A percentile compares a stretch with the other conserved stretches of the same genome.
These are phyloP conservation scores for Penicillium pancosmium DNA, from an alignment of 495 filamentous ascomycete genomes.

Conservation along the genomic window DNA sequence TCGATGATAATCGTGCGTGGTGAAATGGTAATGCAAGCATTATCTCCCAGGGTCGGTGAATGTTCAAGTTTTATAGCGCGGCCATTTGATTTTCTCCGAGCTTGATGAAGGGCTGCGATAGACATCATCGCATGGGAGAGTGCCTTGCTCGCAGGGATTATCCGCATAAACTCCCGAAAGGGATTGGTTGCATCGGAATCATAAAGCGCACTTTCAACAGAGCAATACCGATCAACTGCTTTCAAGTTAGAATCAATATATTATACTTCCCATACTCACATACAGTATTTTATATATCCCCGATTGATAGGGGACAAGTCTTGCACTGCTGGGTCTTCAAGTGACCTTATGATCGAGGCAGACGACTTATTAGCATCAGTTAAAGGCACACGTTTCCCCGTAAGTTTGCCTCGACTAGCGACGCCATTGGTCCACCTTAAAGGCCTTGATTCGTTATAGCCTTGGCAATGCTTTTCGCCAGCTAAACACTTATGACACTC, in stretches of 20 bases:
- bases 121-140: conserved; percentile 22
- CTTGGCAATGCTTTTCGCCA: conserved; percentile 12
- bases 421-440: conserved; percentile 26
- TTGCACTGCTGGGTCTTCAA: conserved; percentile 19
- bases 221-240: conserved; percentile 23
- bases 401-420: conserved; percentile 25
- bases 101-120: conserved; percentile 22
- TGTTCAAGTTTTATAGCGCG: neutral
- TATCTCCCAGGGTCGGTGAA: neutral
- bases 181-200: conserved; percentile 13
- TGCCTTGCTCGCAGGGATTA: conserved; percentile 21
- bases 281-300: conserved; percentile 22
- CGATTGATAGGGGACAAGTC: conserved; percentile 14
- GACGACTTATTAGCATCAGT: neutral
- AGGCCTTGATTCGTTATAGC: conserved; percentile 19
- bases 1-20: neutral
- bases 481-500: conserved; percentile 17
- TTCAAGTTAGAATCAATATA: neutral
- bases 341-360: conserved; percentile 10
- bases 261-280: neutral
- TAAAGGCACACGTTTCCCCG: conserved; percentile 18
- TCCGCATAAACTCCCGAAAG: conserved; percentile 25
- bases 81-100: conserved; percentile 2
- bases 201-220: conserved; percentile 18
- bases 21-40: neutral